These are phyloP conservation scores for Epichloe hybrida DNA, from an alignment of 2,329 filamentous ascomycete genomes.

Conservation along the genomic window DNA sequence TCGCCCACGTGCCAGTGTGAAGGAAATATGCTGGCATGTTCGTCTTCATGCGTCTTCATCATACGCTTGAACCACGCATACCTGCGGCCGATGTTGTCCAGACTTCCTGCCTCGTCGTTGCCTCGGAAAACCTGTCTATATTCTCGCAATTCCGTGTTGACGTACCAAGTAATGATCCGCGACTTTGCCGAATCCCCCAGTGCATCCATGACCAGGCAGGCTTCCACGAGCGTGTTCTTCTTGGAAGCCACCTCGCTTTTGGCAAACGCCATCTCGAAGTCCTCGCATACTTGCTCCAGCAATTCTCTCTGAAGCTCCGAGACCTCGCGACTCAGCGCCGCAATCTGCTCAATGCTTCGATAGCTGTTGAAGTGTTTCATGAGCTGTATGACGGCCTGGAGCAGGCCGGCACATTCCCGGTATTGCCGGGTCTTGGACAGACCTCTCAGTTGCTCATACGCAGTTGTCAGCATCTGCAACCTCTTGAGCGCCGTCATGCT, in stretches of 20 bases:
- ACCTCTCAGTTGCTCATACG: constrained; percentile 88
- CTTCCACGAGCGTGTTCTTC: constrained; percentile 63
- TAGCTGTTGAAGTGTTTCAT: constrained; percentile 99
- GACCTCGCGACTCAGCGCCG: constrained; percentile 80
- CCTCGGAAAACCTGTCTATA: constrained; percentile 92
- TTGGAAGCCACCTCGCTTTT: constrained; percentile 67
- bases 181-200: constrained; percentile 75
- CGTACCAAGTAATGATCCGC: constrained; percentile 86
- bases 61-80: constrained; percentile 96
- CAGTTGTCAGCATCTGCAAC: constrained; percentile 95
- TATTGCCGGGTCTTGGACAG: constrained; percentile 82
- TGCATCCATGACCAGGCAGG: constrained; percentile 88
- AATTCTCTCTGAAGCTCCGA: constrained; percentile 86
- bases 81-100: constrained; percentile 90
- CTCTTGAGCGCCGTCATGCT: constrained; percentile 97
- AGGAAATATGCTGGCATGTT: constrained; percentile 82
- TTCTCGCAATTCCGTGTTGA: constrained; percentile 90
- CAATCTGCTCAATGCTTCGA: constrained; percentile 94
- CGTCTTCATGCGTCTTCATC: constrained; percentile 89
- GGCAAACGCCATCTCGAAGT: constrained; percentile 91
- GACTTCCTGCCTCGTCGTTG: constrained; percentile 87
- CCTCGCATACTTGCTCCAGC: constrained; percentile 95
- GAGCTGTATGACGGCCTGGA: constrained; percentile 91
- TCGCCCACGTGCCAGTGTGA: constrained; percentile 81
- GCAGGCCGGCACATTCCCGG: constrained; percentile 79